Evolutionary conservation across 768 basidiomycete genomes (phyloP).

Genomic region (Lactarius vividus): DNA sequence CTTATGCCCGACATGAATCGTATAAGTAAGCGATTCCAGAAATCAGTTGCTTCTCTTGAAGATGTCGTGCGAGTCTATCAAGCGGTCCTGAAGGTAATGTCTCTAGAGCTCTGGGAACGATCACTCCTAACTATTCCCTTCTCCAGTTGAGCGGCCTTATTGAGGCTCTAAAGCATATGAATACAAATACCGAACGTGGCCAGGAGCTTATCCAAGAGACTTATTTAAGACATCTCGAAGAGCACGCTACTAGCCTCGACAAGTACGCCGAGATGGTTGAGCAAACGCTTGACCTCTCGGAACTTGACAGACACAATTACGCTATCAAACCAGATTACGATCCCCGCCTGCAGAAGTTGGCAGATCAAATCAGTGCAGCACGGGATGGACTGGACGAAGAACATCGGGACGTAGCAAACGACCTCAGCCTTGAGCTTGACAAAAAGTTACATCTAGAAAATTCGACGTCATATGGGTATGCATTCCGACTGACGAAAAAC

Average conservation of each 20-base stretch:
- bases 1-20: conserved; percentile 93
- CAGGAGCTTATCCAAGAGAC: conserved; percentile 59
- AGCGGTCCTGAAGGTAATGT: conserved; percentile 72
- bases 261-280: conserved; percentile 95
- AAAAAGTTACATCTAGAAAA: conserved; percentile 97
- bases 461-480: conserved; percentile 84
- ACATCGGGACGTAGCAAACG: conserved; percentile 64
- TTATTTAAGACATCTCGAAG: conserved; percentile 60
- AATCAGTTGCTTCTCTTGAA: conserved; percentile 77
- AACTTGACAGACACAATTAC: conserved; percentile 82
- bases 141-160: conserved; percentile 73
- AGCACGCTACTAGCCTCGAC: conserved; percentile 55
- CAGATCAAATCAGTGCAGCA: conserved; percentile 60
- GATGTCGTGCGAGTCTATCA: conserved; percentile 97
- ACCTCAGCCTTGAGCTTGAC: conserved; percentile 79
- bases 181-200: conserved; percentile 46
- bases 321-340: conserved; percentile 94
- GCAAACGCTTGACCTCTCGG: conserved; percentile 87
- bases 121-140: not conserved
- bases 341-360: conserved; percentile 62
- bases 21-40: conserved; percentile 88
- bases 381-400: conserved; percentile 83
- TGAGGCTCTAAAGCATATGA: conserved; percentile 53
- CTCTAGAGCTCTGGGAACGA: not conserved
- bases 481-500: conserved; percentile 88